phyloP scores from a whole-genome alignment of 805 yeast genomes.

The Candida krabiensis region DNA sequence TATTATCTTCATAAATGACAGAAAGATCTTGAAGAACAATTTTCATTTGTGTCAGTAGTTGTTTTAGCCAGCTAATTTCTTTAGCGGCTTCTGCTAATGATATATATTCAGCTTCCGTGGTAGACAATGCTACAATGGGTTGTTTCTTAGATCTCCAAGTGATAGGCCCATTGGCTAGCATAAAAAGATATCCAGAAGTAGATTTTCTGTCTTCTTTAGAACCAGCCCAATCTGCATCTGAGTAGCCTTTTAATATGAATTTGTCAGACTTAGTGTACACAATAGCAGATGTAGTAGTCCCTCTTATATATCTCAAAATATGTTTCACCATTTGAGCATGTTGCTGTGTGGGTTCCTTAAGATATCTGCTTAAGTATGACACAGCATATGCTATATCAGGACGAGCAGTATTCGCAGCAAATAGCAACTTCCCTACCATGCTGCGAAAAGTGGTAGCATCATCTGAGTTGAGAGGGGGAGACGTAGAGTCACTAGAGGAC shows the following conservation, averaged over 20 bases:
- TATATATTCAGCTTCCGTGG: conserved; percentile 20
- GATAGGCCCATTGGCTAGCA: conserved; percentile 10
- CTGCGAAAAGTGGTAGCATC: conserved; percentile 9
- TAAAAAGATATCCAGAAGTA: conserved; percentile 11
- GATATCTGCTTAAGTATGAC: conserved; percentile 4
- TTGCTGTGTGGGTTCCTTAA: conserved; percentile 4
- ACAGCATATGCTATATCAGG: conserved; percentile 4
- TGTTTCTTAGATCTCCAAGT: conserved; percentile 21
- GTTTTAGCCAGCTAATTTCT: conserved; percentile 11
- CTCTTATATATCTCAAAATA: conserved; percentile 15
- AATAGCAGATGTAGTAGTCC: conserved; percentile 6
- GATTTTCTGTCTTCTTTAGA: conserved; percentile 8
- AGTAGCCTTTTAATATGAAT: conserved; percentile 6
- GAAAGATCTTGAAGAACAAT: neutral
- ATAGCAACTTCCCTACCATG: conserved; percentile 12
- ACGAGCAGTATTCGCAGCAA: conserved; percentile 10
- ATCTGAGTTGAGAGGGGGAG: neutral
- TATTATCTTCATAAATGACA: conserved; percentile 6
- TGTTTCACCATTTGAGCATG: conserved; percentile 9
- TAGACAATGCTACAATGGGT: conserved; percentile 11
- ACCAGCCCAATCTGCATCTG: conserved; percentile 19
- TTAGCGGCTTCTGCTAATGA: conserved; percentile 10
- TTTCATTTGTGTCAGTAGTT: conserved; percentile 6
- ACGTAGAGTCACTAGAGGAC: neutral
- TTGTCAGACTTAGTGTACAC: neutral